Evolutionary conservation across 176 grass and related monocot genomes (phyloP), one percentile per base, ranked within the genome.

Genomic region (Typha latifolia): DNA sequence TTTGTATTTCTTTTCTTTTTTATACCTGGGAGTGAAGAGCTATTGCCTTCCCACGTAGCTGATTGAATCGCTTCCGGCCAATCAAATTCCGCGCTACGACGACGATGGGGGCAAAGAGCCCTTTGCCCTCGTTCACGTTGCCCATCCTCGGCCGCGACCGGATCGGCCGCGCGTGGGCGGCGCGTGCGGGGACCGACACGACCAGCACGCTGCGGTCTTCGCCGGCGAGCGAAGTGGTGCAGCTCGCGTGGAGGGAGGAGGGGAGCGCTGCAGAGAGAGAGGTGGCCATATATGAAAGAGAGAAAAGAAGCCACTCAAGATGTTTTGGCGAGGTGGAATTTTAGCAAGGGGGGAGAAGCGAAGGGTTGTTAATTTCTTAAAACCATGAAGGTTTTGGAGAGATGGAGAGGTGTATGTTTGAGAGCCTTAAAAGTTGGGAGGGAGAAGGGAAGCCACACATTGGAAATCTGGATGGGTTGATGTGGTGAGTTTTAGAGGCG

Each of bases 1-100:
- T 43, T 43, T 43, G 5, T 43, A 1, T 5, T 7, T 43, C 4
- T 43, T 34, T 2, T 34, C 0, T 34, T 2, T 37, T 27, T 57
- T 2, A 13, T 66, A 96, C 87, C 94, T 99, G 89, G 27, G 94
- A 99, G 79, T 99, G 94, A 62, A 99, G 79, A 22, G 89, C 94
- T 32, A 99, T 93, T n/a, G 88, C 94, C 79, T 99, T 99, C 21
- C 94, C 94, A 72, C 94, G 72, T 61, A 93, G 81, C 81, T 97
- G 94, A 69, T 97, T 93, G 85, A 97, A 93, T 22, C 78, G 82
- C 76, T 97, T 97, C 20, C 66, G 61, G 68, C 85, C 93, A 34
- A 96, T 18, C 80, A 96, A 80, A 77, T 86, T 86, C 72, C 93
- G 88, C 67, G 31, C 74, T 49, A 87, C 29, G 23, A 97, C 85